phyloP scores from a whole-genome alignment of 75 land plant species.

The Pinus taeda region DNA sequence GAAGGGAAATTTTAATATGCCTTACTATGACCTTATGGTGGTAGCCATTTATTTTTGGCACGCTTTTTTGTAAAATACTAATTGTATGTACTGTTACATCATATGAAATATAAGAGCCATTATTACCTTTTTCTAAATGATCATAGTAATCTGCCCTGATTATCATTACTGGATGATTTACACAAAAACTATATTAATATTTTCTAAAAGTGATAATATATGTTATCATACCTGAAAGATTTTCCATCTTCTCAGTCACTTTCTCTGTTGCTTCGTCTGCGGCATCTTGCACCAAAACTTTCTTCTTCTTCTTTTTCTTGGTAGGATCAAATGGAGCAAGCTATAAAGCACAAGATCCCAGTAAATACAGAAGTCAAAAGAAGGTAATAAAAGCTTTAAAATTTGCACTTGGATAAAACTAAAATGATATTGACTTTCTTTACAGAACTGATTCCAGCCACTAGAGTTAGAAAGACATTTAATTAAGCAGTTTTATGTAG shows the following conservation, averaged over 20 bases:
- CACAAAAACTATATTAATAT: neutral
- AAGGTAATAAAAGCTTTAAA: neutral
- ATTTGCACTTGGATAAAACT: neutral
- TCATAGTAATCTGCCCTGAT: too few species aligned
- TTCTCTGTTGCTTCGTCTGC: constrained; percentile 59
- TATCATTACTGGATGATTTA: too few species aligned
- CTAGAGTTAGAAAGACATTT: neutral
- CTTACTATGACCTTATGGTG: too few species aligned
- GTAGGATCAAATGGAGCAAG: constrained; percentile 84
- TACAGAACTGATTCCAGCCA: neutral
- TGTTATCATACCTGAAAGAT: constrained; percentile 33
- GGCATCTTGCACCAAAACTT: constrained; percentile 66
- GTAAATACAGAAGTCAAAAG: neutral
- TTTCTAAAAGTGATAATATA: neutral
- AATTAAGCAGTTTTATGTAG: neutral
- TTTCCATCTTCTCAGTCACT: constrained; percentile 68
- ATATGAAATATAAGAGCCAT: neutral
- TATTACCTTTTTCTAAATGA: neutral
- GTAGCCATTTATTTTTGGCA: too few species aligned
- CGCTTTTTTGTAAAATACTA: too few species aligned
- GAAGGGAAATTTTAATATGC: too few species aligned
- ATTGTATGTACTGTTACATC: neutral
- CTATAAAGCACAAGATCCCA: constrained; percentile 25
- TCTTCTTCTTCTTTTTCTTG: constrained; percentile 97
- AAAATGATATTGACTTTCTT: neutral